phyloP scores from a whole-genome alignment of 805 yeast genomes.

The Wickerhamomyces mucosus region DNA sequence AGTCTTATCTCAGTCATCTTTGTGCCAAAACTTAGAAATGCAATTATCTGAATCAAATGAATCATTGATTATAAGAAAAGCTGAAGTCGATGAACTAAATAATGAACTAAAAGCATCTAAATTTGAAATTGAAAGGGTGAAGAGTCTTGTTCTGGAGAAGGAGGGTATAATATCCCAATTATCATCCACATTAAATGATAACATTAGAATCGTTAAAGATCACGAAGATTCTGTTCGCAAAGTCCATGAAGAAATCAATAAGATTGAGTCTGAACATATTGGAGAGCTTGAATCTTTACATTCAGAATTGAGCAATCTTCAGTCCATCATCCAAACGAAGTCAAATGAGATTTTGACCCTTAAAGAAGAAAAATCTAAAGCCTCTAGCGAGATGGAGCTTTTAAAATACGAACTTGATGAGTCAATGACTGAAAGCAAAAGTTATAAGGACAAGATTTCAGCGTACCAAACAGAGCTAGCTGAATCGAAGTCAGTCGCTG shows the following conservation, averaged over 20 bases:
- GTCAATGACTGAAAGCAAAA: constrained; percentile 17
- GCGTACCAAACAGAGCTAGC: constrained; percentile 11
- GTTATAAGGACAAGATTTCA: constrained; percentile 17
- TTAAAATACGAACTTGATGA: constrained; percentile 18
- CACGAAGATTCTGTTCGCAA: constrained; percentile 18
- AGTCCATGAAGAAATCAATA: constrained; percentile 22
- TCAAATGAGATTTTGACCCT: constrained; percentile 20
- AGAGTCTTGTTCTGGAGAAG: constrained; percentile 5
- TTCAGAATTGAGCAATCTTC: constrained; percentile 24
- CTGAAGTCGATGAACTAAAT: constrained; percentile 20
- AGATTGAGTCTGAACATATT: constrained; percentile 27
- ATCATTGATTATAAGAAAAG: constrained; percentile 15
- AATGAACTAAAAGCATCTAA: constrained; percentile 8
- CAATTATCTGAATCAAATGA: constrained; percentile 10
- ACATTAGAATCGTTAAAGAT: constrained; percentile 9
- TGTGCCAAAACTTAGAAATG: too few species aligned
- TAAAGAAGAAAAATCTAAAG: constrained; percentile 18
- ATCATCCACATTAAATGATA: constrained; percentile 4
- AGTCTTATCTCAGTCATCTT: too few species aligned
- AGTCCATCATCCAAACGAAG: constrained; percentile 20
- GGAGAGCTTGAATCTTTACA: constrained; percentile 28
- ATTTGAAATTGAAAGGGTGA: constrained; percentile 2
- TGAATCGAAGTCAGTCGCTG: constrained; percentile 11
- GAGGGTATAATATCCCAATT: constrained; percentile 6
- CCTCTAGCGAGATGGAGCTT: constrained; percentile 15